Evolutionary conservation across 306 rosid genomes (phyloP).

Genomic region (Castanea mollissima): DNA sequence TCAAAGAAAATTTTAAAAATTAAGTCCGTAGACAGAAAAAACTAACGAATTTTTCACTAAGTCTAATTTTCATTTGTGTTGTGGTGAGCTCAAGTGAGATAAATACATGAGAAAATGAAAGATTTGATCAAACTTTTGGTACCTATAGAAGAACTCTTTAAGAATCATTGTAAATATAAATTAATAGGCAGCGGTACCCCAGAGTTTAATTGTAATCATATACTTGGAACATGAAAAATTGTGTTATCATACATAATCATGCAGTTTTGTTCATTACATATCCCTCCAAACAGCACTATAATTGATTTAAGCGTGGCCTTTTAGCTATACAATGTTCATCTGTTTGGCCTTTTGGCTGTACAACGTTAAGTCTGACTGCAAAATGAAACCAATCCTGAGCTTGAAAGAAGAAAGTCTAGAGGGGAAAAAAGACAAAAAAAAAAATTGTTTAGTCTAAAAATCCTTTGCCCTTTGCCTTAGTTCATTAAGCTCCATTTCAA

Average conservation of each 20-base stretch:
- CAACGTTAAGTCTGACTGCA: conserved; percentile 16
- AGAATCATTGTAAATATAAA: conserved; percentile 2
- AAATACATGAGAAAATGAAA: too few relatives aligned
- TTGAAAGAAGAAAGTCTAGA: conserved; percentile 10
- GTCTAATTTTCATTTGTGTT: too few relatives aligned
- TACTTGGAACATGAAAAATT: background rate
- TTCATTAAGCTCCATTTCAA: conserved; percentile 58
- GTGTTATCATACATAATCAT: conserved; percentile 3
- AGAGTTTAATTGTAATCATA: background rate
- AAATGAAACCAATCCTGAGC: conserved; percentile 18
- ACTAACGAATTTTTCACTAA: too few relatives aligned
- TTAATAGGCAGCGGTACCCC: background rate
- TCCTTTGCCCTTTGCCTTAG: conserved; percentile 50
- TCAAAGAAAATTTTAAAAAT: background rate
- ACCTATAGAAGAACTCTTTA: background rate
- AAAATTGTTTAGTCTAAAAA: conserved; percentile 9
- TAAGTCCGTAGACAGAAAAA: too few relatives aligned
- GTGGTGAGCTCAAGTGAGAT: too few relatives aligned
- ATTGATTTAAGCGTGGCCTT: conserved; percentile 20
- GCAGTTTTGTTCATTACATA: conserved; percentile 10
- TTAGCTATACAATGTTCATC: conserved; percentile 42
- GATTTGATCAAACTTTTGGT: too few relatives aligned
- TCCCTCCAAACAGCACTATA: background rate
- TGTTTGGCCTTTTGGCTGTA: conserved; percentile 28
- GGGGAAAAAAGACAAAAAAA: background rate